Evolutionary conservation across 139 green algal genomes (phyloP), one percentile per base, ranked within the genome.

Genomic region (Parachlorella kessleri): DNA sequence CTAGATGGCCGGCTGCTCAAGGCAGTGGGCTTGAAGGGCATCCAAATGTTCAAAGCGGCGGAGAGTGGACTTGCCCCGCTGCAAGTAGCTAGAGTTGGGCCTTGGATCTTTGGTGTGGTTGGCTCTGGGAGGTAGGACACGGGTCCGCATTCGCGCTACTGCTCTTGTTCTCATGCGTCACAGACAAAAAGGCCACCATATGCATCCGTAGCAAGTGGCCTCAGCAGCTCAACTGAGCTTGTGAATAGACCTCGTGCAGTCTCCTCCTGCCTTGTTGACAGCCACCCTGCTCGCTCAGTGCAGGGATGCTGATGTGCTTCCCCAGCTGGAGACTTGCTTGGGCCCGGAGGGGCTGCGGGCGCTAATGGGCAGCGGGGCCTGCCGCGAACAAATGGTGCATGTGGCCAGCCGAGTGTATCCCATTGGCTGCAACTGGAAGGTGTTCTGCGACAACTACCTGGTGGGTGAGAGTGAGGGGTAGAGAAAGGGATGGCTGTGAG

Each of bases 401-500:
- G 82, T 93, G 6, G 77, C 72, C 2, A 48, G 73, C n/a, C 53
- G 70, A 1, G n/a, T 72, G 26, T 93, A 91, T 66, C 41, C 80
- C 10, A 55, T 94, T 2, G 35, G 67, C 9, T 92, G 86, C 83
- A 94, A 94, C 67, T 94, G 90, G 90, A 94, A 94, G 79, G 90
- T 94, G 1, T 92, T 91, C 63, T 76, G 54, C 18, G 90, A 92
- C 73, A 94, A 94, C 72, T 94, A 92, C 64, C 79, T 92, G 70
- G 86, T 90, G 75, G 32, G 85, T 3, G 28, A 14, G 26, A 4
- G n/a, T 32, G 9, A 3, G n/a, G 41, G 23, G 24, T n/a, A 23
- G 26, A 69, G 41, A 38, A 38, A 18, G 24, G 3, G n/a, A 35
- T 32, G 26, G 39, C 9, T 41, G 26, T 42, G 4, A 9, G 26